Percentiles rank a stretch among this genome's conserved stretches.
Evolutionary conservation across 441 rosid genomes (phyloP).

Genomic region (Manihot esculenta): DNA sequence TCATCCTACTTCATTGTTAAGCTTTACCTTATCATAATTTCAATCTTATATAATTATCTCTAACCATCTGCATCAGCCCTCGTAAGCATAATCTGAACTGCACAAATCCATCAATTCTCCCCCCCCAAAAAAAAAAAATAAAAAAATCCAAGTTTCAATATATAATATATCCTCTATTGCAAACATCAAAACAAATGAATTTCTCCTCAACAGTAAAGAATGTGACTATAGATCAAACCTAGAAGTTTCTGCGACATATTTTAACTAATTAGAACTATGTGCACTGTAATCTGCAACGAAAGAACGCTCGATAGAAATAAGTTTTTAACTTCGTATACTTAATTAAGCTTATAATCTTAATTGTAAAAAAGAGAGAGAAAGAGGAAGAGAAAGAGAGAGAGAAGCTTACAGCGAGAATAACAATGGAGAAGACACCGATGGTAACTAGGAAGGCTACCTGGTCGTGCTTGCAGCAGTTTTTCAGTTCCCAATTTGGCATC

Average conservation of each 20-base stretch:
- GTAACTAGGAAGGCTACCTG: conserved; percentile 57
- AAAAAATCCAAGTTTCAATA: neutral
- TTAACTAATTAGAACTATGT: neutral
- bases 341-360: neutral
- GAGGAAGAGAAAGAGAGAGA: neutral
- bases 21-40: neutral
- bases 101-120: neutral
- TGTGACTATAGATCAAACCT: neutral
- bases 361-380: neutral
- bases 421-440: conserved; percentile 75
- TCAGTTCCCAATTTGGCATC: conserved; percentile 75
- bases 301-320: no score
- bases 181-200: no score
- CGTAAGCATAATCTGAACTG: neutral
- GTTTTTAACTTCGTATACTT: no score
- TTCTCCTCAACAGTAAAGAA: neutral
- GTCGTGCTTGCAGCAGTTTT: conserved; percentile 62
- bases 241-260: neutral
- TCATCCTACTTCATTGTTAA: neutral
- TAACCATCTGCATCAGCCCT: neutral
- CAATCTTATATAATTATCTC: neutral
- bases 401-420: conserved; percentile 56
- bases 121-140: neutral
- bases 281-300: no score
- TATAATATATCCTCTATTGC: neutral